Base-by-base conservation (phyloP, 352 stramenopile genomes). In the Globisporangium polare region DNA sequence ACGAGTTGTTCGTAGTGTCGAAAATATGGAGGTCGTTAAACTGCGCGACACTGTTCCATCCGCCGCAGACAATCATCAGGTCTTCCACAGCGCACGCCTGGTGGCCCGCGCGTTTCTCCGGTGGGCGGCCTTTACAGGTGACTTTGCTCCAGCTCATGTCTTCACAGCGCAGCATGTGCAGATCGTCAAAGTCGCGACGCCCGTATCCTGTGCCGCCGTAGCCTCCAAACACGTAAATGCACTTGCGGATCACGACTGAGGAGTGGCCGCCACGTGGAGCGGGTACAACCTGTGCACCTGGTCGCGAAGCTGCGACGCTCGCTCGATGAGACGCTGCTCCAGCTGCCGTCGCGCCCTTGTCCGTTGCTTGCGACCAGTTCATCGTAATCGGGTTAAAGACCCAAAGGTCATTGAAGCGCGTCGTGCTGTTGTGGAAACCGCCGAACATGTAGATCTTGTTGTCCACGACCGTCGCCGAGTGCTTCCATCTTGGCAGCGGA, bases 381-480 rank as follows among this genome's bases (percentile, higher is more conserved):
- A 98, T 86, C 22, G 78, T 97, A 67, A 93, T 92, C 12, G 94
- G 92, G 55, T 99, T 97, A 65, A 98, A 97, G 47, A 98, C 69
- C 95, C 96, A 99, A n/a, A 98, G 57, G 68, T 99, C 96, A 56
- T 98, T 98, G 51, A 98, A 97, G 9, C 94, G 80, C 51, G 74
- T 74, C 2, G 78, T 80, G 60, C 79, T 89, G 62, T 72, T 97
- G 58, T 93, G 84, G 68, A 98, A 98, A 8, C 96, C 96, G 8
- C 96, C 96, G 72, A 99, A 98, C 15, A 98, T 67, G 41, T 98
- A 81, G 47, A 98, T 94, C 67, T 90, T 90, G 65, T 80, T 80
- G 76, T 94, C 85, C 58, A 97, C 83, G 52, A 91, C 76, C 4
- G 85, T 94, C 26, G 90, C 90, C 58, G 86, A 96, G 73, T 98